Conservation (phyloP, 2,329 filamentous ascomycete genomes). For the Metarhizium robertsii region DNA sequence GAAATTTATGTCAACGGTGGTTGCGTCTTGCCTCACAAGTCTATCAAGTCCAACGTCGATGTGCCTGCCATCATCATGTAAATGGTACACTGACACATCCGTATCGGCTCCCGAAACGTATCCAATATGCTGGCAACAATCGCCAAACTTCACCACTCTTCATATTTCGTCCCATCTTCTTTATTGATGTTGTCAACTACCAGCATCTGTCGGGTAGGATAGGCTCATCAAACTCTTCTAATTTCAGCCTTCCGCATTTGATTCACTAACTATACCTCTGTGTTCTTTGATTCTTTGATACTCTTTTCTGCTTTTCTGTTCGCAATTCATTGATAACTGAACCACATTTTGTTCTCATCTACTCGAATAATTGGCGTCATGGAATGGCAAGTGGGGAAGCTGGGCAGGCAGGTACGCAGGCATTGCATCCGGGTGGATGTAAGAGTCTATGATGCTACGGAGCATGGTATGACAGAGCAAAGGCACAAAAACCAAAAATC, state of each 20-base stretch:
- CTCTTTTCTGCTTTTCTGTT: background rate
- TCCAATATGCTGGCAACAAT: background rate
- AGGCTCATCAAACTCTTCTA: background rate
- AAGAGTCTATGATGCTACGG: background rate
- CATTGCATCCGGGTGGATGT: background rate
- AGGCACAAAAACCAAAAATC: background rate
- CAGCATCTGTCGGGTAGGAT: background rate
- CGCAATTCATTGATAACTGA: background rate
- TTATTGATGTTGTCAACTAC: background rate
- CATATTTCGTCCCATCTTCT: background rate
- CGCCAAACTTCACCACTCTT: background rate
- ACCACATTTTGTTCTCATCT: background rate
- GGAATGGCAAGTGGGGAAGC: background rate
- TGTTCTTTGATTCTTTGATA: background rate
- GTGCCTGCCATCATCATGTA: slow-evolving; percentile 62
- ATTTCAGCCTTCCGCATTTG: background rate
- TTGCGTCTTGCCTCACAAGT: slow-evolving; percentile 93
- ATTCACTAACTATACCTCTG: background rate
- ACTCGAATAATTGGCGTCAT: background rate
- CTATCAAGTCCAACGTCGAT: slow-evolving; percentile 97
- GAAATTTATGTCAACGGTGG: slow-evolving; percentile 98
- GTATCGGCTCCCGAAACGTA: background rate
- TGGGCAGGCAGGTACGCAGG: background rate
- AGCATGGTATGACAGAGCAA: background rate
- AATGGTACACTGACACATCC: background rate